Base-by-base conservation (phyloP, 352 stramenopile genomes). In the Pythium dissotocum region DNA sequence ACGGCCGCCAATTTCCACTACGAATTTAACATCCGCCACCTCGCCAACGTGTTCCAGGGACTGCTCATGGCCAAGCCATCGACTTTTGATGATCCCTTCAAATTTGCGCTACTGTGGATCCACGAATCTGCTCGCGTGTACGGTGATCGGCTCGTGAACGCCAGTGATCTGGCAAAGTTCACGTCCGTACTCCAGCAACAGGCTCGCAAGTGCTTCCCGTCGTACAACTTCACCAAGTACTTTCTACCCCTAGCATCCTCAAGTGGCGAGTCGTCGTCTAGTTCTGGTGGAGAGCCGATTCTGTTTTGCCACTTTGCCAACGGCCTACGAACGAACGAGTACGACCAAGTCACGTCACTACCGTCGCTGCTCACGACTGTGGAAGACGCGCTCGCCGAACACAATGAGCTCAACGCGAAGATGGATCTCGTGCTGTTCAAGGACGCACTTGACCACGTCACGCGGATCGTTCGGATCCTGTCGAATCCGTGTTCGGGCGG, bases 351-450 rank as follows among this genome's bases (percentile, higher is more conserved):
- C 21, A 78, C 78, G 30, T 94, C 85, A 0, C 77, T 91, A 24
- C 64, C 81, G 42, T 72, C 76, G 1, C 73, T 99, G 16, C 74
- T 80, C 24, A 35, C 69, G 6, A 92, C 80, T 0, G 80, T 98
- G 0, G 87, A 98, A 63, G 90, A 97, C 69, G 91, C 93, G 4
- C 71, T 99, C 26, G 67, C 78, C 4, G 91, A 98, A 65, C 95
- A 98, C 85, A 99, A 99, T 66, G 91, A 98, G 49, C 63, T 86
- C 5, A 92, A 97, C 57, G 71, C 91, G 0, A 94, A 90, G 14
- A 98, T 99, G 94, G 91, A 98, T 35, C 72, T 99, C 21, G 95
- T 99, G 48, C 79, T 99, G 5, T 99, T 99, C 76, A 91, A 98
- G 49, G 94, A 99, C 63, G 96, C 95, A 13, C 89, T 99, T 26